Evolutionary conservation across 2,329 filamentous ascomycete species (phyloP).

Genomic region (Catunica adiposa): DNA sequence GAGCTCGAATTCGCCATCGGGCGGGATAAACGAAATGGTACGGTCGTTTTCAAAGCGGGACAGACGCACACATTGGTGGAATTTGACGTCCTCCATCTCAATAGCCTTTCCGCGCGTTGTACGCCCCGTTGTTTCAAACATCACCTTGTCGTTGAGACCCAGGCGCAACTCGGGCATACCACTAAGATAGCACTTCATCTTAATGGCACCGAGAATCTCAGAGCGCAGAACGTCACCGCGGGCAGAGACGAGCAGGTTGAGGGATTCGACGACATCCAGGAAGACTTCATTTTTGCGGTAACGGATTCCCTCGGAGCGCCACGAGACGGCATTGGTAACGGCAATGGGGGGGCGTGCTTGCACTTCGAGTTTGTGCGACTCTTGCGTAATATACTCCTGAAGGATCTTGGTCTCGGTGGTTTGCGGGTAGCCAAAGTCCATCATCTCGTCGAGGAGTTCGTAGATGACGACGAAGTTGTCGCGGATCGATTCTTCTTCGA

Average conservation of each 20-base stretch:
- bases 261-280: slow-evolving; percentile 87
- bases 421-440: slow-evolving; percentile 99
- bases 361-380: slow-evolving; percentile 95
- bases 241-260: slow-evolving; percentile 86
- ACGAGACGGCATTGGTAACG: slow-evolving; percentile 94
- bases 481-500: slow-evolving; percentile 95
- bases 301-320: slow-evolving; percentile 92
- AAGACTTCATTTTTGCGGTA: slow-evolving; percentile 99
- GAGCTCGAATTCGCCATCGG: slow-evolving; percentile 95
- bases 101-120: slow-evolving; percentile 92
- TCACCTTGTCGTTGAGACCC: slow-evolving; percentile 95
- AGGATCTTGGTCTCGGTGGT: slow-evolving; percentile 97
- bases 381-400: slow-evolving; percentile 98
- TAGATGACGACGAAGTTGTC: slow-evolving; percentile 99
- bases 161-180: slow-evolving; percentile 94
- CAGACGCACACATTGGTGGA: slow-evolving; percentile 92
- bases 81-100: slow-evolving; percentile 99
- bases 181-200: slow-evolving; percentile 99
- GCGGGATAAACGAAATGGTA: slow-evolving; percentile 96
- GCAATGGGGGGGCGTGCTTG: slow-evolving; percentile 92
- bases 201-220: slow-evolving; percentile 91
- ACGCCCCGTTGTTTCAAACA: slow-evolving; percentile 95
- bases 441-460: slow-evolving; percentile 98
- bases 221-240: slow-evolving; percentile 91
- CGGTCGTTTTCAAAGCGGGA: slow-evolving; percentile 96